Evolutionary conservation across 2,329 filamentous ascomycete species (phyloP).

Genomic region (Atkinsonella texensis): DNA sequence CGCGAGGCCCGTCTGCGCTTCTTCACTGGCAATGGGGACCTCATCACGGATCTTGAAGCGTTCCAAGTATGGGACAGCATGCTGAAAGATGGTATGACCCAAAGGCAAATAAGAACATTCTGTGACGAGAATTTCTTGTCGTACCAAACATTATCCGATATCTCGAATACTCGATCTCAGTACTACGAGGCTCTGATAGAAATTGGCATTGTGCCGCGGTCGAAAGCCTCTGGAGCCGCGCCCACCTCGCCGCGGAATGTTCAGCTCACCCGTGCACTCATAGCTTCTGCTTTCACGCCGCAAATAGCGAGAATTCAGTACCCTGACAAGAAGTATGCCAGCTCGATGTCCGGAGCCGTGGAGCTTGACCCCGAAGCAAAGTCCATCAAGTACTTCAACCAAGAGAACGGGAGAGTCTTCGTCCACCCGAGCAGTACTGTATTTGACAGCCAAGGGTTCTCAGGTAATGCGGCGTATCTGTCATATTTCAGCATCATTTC

Average conservation of each 20-base stretch:
- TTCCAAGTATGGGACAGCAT: slow-evolving; percentile 73
- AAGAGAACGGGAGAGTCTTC: slow-evolving; percentile 78
- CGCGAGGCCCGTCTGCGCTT: slow-evolving; percentile 67
- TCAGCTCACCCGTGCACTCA: slow-evolving; percentile 53
- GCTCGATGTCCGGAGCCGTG: slow-evolving; percentile 76
- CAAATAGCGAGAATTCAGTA: slow-evolving; percentile 88
- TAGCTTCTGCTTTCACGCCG: slow-evolving; percentile 65
- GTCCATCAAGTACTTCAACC: slow-evolving; percentile 86
- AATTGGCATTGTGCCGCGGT: slow-evolving; percentile 57
- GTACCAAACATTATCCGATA: slow-evolving; percentile 73
- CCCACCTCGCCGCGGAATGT: slow-evolving; percentile 19
- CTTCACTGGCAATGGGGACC: slow-evolving; percentile 66
- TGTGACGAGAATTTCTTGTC: slow-evolving; percentile 81
- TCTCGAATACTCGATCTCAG: slow-evolving; percentile 73
- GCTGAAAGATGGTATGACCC: slow-evolving; percentile 42
- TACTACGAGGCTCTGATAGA: slow-evolving; percentile 79
- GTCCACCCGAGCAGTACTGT: slow-evolving; percentile 82
- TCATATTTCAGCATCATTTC: slow-evolving; percentile 88
- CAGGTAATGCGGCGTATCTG: slow-evolving; percentile 64
- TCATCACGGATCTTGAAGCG: slow-evolving; percentile 75
- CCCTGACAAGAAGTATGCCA: slow-evolving; percentile 90
- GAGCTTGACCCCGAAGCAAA: slow-evolving; percentile 86
- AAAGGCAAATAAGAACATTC: slow-evolving; percentile 58
- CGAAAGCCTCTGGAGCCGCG: slow-evolving; percentile 21
- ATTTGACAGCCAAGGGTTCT: slow-evolving; percentile 71